Conservation (phyloP, 2,329 filamentous ascomycete genomes). For the Plenodomus lindquistii region DNA sequence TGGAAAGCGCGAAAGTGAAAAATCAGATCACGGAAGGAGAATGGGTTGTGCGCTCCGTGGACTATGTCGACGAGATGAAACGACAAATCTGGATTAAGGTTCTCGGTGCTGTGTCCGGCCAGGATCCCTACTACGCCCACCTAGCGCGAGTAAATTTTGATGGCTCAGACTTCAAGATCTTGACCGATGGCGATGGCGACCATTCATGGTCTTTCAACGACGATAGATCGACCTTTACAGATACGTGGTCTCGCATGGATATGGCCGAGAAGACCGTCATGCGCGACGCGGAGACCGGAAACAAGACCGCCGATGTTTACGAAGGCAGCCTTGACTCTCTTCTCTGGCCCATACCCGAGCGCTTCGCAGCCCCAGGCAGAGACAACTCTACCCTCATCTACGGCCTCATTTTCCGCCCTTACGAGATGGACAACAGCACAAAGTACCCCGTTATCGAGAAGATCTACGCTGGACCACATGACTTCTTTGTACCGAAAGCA, state of each 20-base stretch:
- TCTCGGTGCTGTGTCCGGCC: no score
- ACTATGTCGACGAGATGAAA: no score
- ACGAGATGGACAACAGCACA: slow-evolving; percentile 24
- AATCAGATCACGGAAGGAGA: no score
- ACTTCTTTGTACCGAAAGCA: slow-evolving; percentile 28
- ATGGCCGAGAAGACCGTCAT: slow-evolving; percentile 22
- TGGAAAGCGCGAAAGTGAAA: no score
- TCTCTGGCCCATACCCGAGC: slow-evolving; percentile 26
- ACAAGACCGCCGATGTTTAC: slow-evolving; percentile 17
- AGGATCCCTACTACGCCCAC: slow-evolving; percentile 24
- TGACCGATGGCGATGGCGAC: slow-evolving; percentile 28
- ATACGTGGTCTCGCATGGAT: slow-evolving; percentile 33
- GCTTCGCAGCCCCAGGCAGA: slow-evolving; percentile 27
- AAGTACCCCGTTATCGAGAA: slow-evolving; percentile 33
- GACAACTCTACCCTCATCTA: slow-evolving; percentile 29
- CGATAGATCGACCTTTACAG: slow-evolving; percentile 20
- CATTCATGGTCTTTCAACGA: no score
- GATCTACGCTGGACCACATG: slow-evolving; percentile 32
- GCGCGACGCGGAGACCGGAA: slow-evolving; percentile 23
- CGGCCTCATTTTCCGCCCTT: slow-evolving; percentile 29
- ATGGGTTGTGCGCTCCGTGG: no score
- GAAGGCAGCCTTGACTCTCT: slow-evolving; percentile 18
- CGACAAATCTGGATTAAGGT: no score
- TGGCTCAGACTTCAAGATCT: slow-evolving; percentile 26
- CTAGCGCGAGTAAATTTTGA: slow-evolving; percentile 33